Evolutionary conservation across 805 yeast genomes (phyloP), one percentile per base, ranked within the genome.

Genomic region (Zygotorulaspora danielsina): DNA sequence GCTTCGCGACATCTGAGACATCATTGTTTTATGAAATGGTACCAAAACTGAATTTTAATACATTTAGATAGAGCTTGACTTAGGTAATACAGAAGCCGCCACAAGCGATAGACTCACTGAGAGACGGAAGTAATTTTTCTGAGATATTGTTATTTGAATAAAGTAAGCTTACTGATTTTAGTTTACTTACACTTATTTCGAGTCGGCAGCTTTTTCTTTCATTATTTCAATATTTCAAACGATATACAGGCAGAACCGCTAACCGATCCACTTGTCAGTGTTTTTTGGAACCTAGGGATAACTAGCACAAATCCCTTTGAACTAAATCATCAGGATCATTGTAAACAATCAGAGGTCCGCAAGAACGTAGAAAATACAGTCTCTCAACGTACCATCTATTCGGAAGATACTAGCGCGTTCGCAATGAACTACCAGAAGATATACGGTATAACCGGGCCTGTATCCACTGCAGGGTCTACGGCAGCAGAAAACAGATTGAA

Each of bases 401-500:
- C 12, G n/a, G 29, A 26, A 9, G 15, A 26, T 26, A 9, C 16
- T 10, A 28, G n/a, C 12, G 12, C 18, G 6, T 22, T 15, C 10
- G 13, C 17, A 20, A 60, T 60, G 65, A 57, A 50, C 36, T 59
- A 57, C 38, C 64, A 61, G 34, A 60, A 57, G 40, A 53, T 54
- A 19, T 59, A 53, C 34, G 65, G 65, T 46, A 60, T 61, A 7
- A 61, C 65, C 17, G 65, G 64, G 12, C 97, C 97, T 1, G 84
- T 90, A 26, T 86, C 97, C 0, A 63, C 72, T n/a, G 86, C 80
- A 0, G 85, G 84, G 7, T 89, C 98, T 0, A 83, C 95, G 0
- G 78, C 86, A 1, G 77, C 76, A 19, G 98, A 93, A 59, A 79
- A 79, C 38, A 68, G 66, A 19, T 63, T 88, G 41, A 93, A 93